These are phyloP conservation scores for Nakazawaea anatomiae DNA, from an alignment of 805 yeast species.

Conservation along the genomic window DNA sequence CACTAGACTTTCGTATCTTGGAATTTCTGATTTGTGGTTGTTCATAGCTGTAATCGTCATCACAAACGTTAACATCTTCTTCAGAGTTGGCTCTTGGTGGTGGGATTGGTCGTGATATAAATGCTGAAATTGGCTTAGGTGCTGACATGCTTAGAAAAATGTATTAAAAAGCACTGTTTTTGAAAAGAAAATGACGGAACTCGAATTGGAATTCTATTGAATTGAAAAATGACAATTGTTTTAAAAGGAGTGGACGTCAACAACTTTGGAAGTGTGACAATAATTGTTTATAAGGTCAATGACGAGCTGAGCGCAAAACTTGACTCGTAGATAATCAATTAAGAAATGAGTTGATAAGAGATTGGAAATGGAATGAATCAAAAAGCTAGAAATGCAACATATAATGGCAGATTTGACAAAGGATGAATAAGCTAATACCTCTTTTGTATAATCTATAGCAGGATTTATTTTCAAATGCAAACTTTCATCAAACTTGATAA, in stretches of 20 bases:
- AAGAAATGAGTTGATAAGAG: neutral
- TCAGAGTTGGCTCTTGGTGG: neutral
- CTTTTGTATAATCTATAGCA: neutral
- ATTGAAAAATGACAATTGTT: neutral
- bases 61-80: neutral
- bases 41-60: neutral
- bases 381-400: neutral
- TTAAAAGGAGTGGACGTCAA: slow-evolving; percentile 12
- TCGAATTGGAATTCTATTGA: neutral
- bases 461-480: neutral
- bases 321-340: neutral
- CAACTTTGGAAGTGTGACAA: slow-evolving; percentile 4
- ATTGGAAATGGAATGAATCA: neutral
- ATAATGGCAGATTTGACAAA: neutral
- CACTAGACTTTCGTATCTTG: slow-evolving; percentile 1
- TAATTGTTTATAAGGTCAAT: neutral
- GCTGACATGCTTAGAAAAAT: neutral
- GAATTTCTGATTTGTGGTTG: neutral
- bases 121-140: neutral
- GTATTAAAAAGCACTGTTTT: neutral
- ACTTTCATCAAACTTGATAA: neutral
- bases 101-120: neutral
- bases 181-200: neutral
- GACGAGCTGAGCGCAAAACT: neutral
- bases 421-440: slow-evolving; percentile 6